Conservation (phyloP, 1,284 basidiomycete genomes). For the Cryptococcus maquisensis region DNA sequence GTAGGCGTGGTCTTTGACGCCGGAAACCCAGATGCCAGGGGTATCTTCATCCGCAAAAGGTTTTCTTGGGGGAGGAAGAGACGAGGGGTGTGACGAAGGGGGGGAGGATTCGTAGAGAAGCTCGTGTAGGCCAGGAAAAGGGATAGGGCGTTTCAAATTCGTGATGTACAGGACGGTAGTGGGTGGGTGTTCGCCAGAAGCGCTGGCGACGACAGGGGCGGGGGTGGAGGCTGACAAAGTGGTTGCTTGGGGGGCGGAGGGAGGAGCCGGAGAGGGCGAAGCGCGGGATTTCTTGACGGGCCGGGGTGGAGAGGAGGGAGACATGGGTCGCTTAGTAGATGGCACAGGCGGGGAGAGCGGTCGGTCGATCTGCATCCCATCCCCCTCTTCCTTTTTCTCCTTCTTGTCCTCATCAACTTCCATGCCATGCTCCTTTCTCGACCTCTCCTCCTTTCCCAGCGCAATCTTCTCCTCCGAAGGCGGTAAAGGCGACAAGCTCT, state of each 20-base stretch:
- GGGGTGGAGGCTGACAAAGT: conserved; percentile 23
- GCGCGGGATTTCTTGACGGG: conserved; percentile 7
- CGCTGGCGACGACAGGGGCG: neutral
- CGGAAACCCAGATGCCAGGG: conserved; percentile 43
- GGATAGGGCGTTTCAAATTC: conserved; percentile 45
- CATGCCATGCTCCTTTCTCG: neutral
- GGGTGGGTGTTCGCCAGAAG: conserved; percentile 27
- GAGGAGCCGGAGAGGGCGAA: conserved; percentile 1
- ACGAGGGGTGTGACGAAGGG: conserved; percentile 7
- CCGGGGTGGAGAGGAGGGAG: neutral
- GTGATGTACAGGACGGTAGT: conserved; percentile 43
- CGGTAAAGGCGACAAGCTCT: conserved; percentile 17
- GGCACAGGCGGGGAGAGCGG: neutral
- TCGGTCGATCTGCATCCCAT: neutral
- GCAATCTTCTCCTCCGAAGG: neutral
- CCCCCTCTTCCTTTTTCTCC: conserved; percentile 1
- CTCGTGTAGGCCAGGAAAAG: conserved; percentile 27
- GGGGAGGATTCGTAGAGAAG: conserved; percentile 21
- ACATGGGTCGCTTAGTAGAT: neutral
- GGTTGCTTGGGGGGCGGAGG: conserved; percentile 3
- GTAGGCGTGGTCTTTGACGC: conserved; percentile 46
- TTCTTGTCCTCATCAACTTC: conserved; percentile 10
- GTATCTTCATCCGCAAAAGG: conserved; percentile 28
- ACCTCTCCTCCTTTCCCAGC: neutral
- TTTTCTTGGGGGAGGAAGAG: conserved; percentile 16